Conservation (phyloP, 495 filamentous ascomycete species). For the Lasiosphaeria ovina region DNA sequence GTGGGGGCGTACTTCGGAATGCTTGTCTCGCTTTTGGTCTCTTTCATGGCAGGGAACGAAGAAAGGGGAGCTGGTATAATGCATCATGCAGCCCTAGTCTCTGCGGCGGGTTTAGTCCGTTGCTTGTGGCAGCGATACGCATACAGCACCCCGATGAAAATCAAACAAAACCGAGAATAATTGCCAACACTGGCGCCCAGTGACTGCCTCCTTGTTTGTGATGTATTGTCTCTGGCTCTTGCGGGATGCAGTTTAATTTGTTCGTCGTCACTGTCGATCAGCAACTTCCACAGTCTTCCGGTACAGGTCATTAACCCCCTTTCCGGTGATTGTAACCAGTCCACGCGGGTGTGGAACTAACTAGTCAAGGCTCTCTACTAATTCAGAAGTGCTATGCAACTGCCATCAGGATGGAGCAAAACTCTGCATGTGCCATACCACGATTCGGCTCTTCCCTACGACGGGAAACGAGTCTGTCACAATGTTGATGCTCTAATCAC, state of each 20-base stretch:
- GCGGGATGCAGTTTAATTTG: neutral
- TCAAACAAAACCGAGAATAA: conserved; percentile 23
- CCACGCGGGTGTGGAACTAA: too few species aligned
- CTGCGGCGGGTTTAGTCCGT: conserved; percentile 13
- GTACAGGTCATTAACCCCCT: too few species aligned
- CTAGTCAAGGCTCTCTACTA: too few species aligned
- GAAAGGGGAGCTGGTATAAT: conserved; percentile 34
- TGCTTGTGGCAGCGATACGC: conserved; percentile 29
- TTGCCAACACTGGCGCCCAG: conserved; percentile 10
- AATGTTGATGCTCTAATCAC: too few species aligned
- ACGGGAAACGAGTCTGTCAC: too few species aligned
- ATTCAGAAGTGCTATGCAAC: too few species aligned
- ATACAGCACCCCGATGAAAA: conserved; percentile 30
- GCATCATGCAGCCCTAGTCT: conserved; percentile 25
- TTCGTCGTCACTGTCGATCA: too few species aligned
- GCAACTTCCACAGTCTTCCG: too few species aligned
- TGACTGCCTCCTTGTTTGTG: neutral
- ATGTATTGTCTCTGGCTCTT: conserved; percentile 2
- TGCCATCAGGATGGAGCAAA: too few species aligned
- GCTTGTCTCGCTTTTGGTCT: conserved; percentile 40
- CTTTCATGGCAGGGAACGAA: conserved; percentile 36
- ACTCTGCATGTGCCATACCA: too few species aligned
- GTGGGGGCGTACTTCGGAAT: conserved; percentile 40
- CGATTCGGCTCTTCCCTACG: too few species aligned
- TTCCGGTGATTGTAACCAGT: too few species aligned